These are phyloP conservation scores for Salicornia ramosissima DNA, from an alignment of 148 eudicot species.

Conservation along the genomic window DNA sequence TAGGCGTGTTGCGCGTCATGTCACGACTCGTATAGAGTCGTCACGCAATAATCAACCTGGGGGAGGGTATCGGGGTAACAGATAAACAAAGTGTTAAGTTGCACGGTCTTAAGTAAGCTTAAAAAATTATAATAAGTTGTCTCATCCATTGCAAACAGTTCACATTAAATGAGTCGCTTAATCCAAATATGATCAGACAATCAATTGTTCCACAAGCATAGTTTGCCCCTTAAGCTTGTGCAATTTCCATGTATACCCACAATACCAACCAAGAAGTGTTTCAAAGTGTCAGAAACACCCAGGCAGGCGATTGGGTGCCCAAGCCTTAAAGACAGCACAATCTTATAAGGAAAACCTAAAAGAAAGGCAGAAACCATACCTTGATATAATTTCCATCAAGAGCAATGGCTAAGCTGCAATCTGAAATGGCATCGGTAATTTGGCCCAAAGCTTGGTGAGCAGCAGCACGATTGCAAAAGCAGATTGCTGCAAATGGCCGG, in stretches of 20 bases:
- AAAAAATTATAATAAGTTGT: too few relatives aligned
- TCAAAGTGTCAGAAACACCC: too few relatives aligned
- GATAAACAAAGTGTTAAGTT: too few relatives aligned
- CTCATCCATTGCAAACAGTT: too few relatives aligned
- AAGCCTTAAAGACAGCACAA: not conserved
- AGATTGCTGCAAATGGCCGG: slow-evolving; percentile 81
- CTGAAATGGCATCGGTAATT: slow-evolving; percentile 84
- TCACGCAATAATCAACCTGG: too few relatives aligned
- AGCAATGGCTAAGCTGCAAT: slow-evolving; percentile 88
- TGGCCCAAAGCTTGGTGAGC: slow-evolving; percentile 76
- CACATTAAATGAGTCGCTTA: too few relatives aligned
- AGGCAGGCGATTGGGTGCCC: not conserved
- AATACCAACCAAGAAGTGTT: too few relatives aligned
- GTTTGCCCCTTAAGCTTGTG: not conserved
- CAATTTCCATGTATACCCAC: not conserved
- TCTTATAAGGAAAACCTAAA: not conserved
- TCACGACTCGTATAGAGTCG: too few relatives aligned
- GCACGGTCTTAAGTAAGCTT: too few relatives aligned
- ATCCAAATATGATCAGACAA: not conserved
- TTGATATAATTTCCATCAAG: slow-evolving; percentile 68
- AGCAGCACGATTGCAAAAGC: slow-evolving; percentile 93
- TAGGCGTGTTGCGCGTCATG: too few relatives aligned
- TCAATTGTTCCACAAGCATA: not conserved
- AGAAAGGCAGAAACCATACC: slow-evolving; percentile 33
- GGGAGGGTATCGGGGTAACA: too few relatives aligned